phyloP scores from a whole-genome alignment of 1,139 yeast species.

The Kodamaea suecica region DNA sequence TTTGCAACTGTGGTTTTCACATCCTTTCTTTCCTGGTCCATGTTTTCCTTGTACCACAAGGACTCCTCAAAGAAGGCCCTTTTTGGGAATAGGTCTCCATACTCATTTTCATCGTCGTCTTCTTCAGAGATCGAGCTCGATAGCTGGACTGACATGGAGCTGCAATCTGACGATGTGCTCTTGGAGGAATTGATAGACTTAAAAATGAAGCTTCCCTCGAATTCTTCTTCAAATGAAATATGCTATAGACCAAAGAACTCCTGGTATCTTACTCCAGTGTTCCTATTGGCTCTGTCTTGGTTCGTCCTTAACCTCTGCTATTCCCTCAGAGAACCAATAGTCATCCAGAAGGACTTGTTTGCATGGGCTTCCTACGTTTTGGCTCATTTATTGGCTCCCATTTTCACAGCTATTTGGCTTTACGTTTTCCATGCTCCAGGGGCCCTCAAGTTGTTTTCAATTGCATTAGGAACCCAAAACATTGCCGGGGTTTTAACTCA shows the following conservation, averaged over 20 bases:
- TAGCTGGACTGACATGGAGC: not conserved
- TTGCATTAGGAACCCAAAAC: slow-evolving; percentile 58
- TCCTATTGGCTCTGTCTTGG: slow-evolving; percentile 36
- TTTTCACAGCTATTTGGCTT: slow-evolving; percentile 59
- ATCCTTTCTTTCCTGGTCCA: not conserved
- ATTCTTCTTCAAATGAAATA: not conserved
- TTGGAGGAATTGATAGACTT: slow-evolving; percentile 8
- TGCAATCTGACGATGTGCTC: slow-evolving; percentile 1
- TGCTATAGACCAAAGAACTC: slow-evolving; percentile 14
- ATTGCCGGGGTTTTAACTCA: slow-evolving; percentile 60
- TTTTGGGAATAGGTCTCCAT: no score
- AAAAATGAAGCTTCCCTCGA: slow-evolving; percentile 9
- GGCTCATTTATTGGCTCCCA: slow-evolving; percentile 58
- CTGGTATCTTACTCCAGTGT: slow-evolving; percentile 27
- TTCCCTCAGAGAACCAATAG: slow-evolving; percentile 29
- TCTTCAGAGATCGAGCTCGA: not conserved
- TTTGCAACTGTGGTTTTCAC: not conserved
- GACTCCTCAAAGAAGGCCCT: no score
- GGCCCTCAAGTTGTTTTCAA: slow-evolving; percentile 48
- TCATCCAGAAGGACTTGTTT: slow-evolving; percentile 43
- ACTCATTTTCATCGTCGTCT: not conserved
- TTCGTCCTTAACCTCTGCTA: slow-evolving; percentile 39
- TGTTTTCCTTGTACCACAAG: not conserved
- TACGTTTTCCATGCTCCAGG: slow-evolving; percentile 70
- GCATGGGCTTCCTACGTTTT: slow-evolving; percentile 64